phyloP scores from a whole-genome alignment of 345 rosid species.

The Ceriops tagal region DNA sequence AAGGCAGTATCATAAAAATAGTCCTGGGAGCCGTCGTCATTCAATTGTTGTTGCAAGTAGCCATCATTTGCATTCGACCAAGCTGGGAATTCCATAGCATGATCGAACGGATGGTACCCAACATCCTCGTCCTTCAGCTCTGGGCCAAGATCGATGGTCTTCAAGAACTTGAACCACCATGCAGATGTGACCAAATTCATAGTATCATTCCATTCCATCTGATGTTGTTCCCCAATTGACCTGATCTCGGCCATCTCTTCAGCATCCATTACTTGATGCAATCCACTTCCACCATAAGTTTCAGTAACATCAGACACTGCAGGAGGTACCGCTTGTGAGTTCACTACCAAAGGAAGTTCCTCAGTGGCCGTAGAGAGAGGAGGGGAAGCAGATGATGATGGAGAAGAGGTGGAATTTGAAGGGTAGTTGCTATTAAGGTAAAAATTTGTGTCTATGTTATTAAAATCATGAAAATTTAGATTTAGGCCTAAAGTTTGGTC shows the following conservation, averaged over 20 bases:
- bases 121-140: constrained; percentile 44
- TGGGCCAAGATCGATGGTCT: constrained; percentile 43
- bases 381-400: constrained; percentile 59
- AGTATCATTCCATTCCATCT: constrained; percentile 80
- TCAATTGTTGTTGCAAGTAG: constrained; percentile 55
- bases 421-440: constrained; percentile 37
- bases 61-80: constrained; percentile 73
- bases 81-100: constrained; percentile 72
- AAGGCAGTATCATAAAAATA: constrained; percentile 58
- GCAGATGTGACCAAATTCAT: constrained; percentile 70
- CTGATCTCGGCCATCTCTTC: constrained; percentile 74
- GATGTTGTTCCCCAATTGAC: constrained; percentile 69
- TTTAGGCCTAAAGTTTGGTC: constrained; percentile 68
- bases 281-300: constrained; percentile 40
- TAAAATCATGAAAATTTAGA: constrained; percentile 82
- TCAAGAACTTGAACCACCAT: constrained; percentile 74
- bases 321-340: constrained; percentile 9
- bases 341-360: constrained; percentile 15
- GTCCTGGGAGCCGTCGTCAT: constrained; percentile 46
- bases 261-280: constrained; percentile 59
- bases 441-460: constrained; percentile 51
- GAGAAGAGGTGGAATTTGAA: constrained; percentile 42
- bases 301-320: constrained; percentile 26
- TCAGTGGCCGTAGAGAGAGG: constrained; percentile 19
- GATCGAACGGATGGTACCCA: constrained; percentile 57